Evolutionary conservation across 169 alveolate genomes (phyloP), one percentile per base, ranked within the genome.

Genomic region (Blepharisma undulans): DNA sequence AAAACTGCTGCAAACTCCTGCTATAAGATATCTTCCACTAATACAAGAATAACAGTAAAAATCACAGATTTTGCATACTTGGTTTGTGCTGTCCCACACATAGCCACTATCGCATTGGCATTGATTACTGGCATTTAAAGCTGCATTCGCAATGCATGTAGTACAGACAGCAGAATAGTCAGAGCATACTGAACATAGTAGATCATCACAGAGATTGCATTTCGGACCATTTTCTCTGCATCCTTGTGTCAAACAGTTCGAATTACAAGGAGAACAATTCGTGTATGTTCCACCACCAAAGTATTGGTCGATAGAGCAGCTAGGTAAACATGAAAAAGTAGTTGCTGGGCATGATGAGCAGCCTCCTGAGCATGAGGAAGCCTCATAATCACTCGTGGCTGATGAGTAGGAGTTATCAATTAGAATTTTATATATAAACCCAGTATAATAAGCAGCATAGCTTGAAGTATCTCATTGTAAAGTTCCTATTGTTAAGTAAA

Each of bases 171-270:
- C 61, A 29, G 86, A 29, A 36, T 32, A 82, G 22, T 82, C 89
- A 3, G 72, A 32, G 18, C 89, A 82, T 0, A 2, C 48, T 5
- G 2, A 60, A 30, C 89, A 82, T 10, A 32, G 8, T 59, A 32
- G 8, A 10, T 82, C 76, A 10, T 32, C 33, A 10, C 89, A 82
- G 60, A 82, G 86, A 14, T 78, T 78, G 86, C 86, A 78, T 12
- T 14, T 78, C 36, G 60, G 33, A 1, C 34, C 86, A 32, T 78
- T 4, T 36, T 34, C 34, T 29, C 29, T 34, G 16, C 86, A 78
- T 12, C 86, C 86, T 72, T 72, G 10, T 12, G 86, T 0, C 16
- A 36, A 29, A 32, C 86, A 78, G 29, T 21, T 21, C 21, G 34
- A 29, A 78, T 78, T 2, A 61, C 86, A 78, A 2, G 66, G 14